Percentiles rank a stretch among this genome's conserved stretches.
Conservation (phyloP, 2,329 filamentous ascomycete species). For the Dothistroma pini region DNA sequence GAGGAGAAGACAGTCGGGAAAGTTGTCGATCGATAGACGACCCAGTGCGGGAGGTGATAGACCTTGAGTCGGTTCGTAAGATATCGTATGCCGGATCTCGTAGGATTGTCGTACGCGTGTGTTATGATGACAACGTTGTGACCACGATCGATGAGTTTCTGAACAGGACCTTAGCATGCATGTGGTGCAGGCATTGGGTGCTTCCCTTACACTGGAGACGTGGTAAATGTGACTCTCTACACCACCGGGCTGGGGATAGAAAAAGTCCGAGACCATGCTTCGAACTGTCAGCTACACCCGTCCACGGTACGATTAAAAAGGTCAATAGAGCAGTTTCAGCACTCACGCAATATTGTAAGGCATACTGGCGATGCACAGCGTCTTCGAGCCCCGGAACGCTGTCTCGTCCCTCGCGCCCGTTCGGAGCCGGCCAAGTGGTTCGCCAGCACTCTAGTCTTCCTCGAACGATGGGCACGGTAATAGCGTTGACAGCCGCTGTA, state of each 20-base stretch:
- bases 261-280: conserved; percentile 98
- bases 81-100: conserved; percentile 83
- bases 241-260: conserved; percentile 93
- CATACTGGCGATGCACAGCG: conserved; percentile 42
- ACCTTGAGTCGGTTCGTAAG: conserved; percentile 97
- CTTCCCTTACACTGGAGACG: conserved; percentile 64
- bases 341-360: conserved; percentile 67
- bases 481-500: no score
- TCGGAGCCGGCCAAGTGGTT: no score
- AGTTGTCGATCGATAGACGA: conserved; percentile 89
- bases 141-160: conserved; percentile 93
- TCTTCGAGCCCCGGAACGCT: no score
- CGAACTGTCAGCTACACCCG: conserved; percentile 22
- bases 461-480: no score
- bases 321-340: neutral
- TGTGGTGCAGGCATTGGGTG: neutral
- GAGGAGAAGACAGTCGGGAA: conserved; percentile 98
- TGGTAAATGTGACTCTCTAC: conserved; percentile 99
- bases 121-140: conserved; percentile 99
- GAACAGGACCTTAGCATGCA: conserved; percentile 10
- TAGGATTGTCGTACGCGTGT: conserved; percentile 70
- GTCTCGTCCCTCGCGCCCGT: no score
- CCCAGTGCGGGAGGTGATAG: conserved; percentile 93
- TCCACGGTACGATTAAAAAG: neutral
- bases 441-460: no score